Conservation (phyloP, 495 filamentous ascomycete species). For the Rhizodiscina lignyota region DNA sequence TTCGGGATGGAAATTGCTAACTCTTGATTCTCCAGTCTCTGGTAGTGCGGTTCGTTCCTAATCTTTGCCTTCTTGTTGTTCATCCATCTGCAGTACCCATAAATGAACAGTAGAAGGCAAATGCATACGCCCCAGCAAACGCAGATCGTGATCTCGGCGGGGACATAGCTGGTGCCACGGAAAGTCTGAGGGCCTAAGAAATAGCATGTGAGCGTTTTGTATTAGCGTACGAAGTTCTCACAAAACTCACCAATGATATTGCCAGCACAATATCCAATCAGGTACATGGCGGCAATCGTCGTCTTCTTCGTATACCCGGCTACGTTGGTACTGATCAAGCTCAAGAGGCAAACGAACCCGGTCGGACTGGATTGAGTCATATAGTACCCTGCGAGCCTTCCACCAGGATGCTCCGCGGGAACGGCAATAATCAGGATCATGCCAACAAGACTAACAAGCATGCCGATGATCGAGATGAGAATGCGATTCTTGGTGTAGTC, state of each 20-base stretch:
- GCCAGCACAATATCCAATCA: slow-evolving; percentile 49
- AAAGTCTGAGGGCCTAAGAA: slow-evolving; percentile 41
- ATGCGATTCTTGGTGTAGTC: slow-evolving; percentile 40
- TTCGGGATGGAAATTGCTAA: slow-evolving; percentile 3
- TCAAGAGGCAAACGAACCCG: slow-evolving; percentile 38
- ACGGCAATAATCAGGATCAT: slow-evolving; percentile 51
- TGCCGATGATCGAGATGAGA: slow-evolving; percentile 23
- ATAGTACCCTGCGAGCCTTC: slow-evolving; percentile 47
- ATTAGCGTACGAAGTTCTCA: too few relatives aligned
- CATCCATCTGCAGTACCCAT: slow-evolving; percentile 40
- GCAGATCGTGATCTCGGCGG: slow-evolving; percentile 52
- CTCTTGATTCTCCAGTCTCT: slow-evolving; percentile 52
- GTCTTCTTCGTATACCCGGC: slow-evolving; percentile 66
- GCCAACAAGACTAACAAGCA: slow-evolving; percentile 30
- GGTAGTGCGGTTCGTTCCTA: slow-evolving; percentile 37
- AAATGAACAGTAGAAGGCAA: slow-evolving; percentile 41
- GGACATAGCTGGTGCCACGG: slow-evolving; percentile 42
- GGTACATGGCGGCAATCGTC: slow-evolving; percentile 49
- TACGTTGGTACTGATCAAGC: slow-evolving; percentile 47
- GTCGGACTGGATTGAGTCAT: slow-evolving; percentile 42
- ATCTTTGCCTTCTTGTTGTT: slow-evolving; percentile 44
- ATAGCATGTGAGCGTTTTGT: too few relatives aligned
- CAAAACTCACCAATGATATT: slow-evolving; percentile 34
- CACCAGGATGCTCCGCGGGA: slow-evolving; percentile 38
- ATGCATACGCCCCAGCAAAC: slow-evolving; percentile 42